These are phyloP conservation scores for Fusarium redolens DNA, from an alignment of 2,329 filamentous ascomycete genomes.

Conservation along the genomic window DNA sequence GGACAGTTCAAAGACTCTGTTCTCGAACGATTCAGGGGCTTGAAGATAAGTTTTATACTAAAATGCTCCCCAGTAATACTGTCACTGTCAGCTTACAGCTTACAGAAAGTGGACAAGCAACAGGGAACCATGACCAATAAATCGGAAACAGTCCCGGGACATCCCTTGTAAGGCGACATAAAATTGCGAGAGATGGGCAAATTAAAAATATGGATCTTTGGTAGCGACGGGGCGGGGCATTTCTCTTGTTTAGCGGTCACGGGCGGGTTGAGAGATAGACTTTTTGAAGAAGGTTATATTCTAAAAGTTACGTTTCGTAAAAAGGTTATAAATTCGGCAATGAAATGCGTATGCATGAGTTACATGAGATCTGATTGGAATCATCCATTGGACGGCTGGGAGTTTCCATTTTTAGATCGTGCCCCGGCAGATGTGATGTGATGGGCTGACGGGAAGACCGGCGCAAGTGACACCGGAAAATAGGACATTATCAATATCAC, in stretches of 20 bases:
- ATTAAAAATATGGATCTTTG: slow-evolving; percentile 16
- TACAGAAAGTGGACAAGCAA: background rate
- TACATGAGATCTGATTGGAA: background rate
- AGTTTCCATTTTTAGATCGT: background rate
- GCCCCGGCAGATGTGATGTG: background rate
- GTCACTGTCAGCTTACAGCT: slow-evolving; percentile 1
- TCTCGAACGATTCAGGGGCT: slow-evolving; percentile 12
- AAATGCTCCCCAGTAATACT: background rate
- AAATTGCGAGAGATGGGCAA: slow-evolving; percentile 8
- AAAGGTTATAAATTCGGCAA: background rate
- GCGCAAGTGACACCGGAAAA: background rate
- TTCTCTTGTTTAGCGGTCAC: background rate
- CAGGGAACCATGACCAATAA: slow-evolving; percentile 14
- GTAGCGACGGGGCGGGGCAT: background rate
- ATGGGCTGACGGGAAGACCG: slow-evolving; percentile 18
- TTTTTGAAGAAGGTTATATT: background rate
- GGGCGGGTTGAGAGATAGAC: background rate
- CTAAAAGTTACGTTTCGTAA: background rate
- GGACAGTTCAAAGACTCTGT: background rate
- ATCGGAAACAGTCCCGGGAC: slow-evolving; percentile 26
- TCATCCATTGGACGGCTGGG: background rate
- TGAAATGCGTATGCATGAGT: background rate
- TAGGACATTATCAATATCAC: background rate
- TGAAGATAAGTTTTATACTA: background rate
- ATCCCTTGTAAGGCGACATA: slow-evolving; percentile 20